Evolutionary conservation across 2,329 filamentous ascomycete species (phyloP), one percentile per base, ranked within the genome.

Genomic region (Beauveria scarabaeidicola): DNA sequence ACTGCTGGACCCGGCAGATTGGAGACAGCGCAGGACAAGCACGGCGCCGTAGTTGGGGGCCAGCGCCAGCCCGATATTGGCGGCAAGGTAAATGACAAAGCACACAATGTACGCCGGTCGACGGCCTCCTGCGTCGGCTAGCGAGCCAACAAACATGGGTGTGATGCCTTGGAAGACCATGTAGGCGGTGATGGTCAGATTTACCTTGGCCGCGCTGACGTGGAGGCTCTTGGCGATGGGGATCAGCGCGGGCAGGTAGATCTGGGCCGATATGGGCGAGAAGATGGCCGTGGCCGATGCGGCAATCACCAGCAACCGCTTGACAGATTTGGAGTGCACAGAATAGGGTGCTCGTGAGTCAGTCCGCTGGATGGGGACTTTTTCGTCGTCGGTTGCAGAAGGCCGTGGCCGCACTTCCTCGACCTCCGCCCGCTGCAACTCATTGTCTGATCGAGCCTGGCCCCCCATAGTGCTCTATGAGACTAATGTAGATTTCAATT

Each of bases 81-180:
- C 80, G 0, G 69, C 76, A 13, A 82, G 73, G 65, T 81, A 84
- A 25, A 84, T 71, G 23, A 75, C 66, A 62, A 83, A 84, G 62
- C 77, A 79, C 25, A 80, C 58, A 0, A 83, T 63, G 63, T 82
- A 85, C 1, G 79, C 79, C 0, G 81, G 81, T 5, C 82, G 72
- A 40, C 82, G 74, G 1, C 83, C 82, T 2, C 74, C 72, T 2
- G 69, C 75, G 65, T 86, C 84, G 1, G 82, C 80, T 38, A 86
- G 69, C 3, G 78, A 78, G 0, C 81, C 82, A 44, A 84, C 71
- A 60, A 85, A 78, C 64, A 79, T 79, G 25, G 84, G 84, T 1
- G 79, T 77, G 13, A 87, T 69, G 21, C 80, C 84, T 71, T 86
- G 84, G 40, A 86, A 78, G 52, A 86, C 77, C 78, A 82, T 78